These are phyloP conservation scores for Tritrichomonas foetus DNA, from an alignment of 208 protist species.

Conservation along the genomic window DNA sequence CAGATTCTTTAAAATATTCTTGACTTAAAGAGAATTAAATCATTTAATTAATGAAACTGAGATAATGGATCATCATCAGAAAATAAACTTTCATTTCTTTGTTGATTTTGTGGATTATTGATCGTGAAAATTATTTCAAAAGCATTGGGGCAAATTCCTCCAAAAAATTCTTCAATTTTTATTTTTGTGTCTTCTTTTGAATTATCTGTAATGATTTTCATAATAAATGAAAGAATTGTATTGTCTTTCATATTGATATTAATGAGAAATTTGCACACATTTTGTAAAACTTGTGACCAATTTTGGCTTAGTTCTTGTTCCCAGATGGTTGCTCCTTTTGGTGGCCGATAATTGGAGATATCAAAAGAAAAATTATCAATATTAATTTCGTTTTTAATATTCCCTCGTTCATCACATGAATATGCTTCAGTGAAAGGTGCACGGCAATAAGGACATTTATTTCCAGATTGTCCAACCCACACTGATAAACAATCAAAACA, in stretches of 20 bases:
- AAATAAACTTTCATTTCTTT: too few species aligned
- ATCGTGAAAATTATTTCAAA: neutral
- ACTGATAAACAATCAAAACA: constrained; percentile 17
- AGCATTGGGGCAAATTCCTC: neutral
- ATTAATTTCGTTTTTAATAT: neutral
- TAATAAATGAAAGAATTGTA: neutral
- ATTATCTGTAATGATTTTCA: neutral
- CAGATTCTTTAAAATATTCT: too few species aligned
- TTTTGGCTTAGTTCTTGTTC: neutral
- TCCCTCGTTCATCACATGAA: neutral
- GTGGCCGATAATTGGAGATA: neutral
- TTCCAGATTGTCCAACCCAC: neutral
- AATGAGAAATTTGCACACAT: neutral
- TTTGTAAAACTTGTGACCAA: neutral
- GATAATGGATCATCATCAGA: too few species aligned
- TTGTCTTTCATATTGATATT: neutral
- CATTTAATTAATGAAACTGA: too few species aligned
- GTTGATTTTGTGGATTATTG: too few species aligned
- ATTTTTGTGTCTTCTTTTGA: neutral
- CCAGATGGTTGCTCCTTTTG: neutral
- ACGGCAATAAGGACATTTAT: neutral
- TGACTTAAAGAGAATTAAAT: too few species aligned
- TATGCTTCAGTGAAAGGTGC: neutral
- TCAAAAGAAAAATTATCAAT: neutral
- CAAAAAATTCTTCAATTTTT: neutral